Evolutionary conservation across 2,329 filamentous ascomycete genomes (phyloP).

Genomic region (Hansfordia pulvinata): DNA sequence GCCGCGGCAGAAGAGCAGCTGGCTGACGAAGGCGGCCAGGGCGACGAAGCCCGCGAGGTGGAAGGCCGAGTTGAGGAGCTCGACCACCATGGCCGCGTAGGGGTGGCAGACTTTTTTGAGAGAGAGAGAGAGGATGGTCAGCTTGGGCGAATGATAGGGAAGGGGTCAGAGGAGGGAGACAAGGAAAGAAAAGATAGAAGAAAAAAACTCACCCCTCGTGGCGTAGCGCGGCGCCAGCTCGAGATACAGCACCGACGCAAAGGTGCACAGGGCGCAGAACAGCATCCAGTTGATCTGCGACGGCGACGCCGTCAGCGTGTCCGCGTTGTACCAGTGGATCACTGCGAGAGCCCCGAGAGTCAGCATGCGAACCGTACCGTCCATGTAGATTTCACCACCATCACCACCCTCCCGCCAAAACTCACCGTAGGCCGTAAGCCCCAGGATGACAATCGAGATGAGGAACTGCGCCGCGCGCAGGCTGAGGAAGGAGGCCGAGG

Average conservation of each 20-base stretch:
- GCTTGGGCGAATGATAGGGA: neutral
- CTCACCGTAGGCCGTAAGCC: constrained; percentile 36
- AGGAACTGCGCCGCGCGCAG: constrained; percentile 31
- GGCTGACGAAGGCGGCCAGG: constrained; percentile 40
- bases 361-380: neutral
- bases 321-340: constrained; percentile 42
- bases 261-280: constrained; percentile 37
- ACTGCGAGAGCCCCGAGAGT: constrained; percentile 22
- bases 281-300: constrained; percentile 44
- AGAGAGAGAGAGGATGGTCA: constrained; percentile 1
- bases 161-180: too few species aligned
- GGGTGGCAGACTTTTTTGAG: constrained; percentile 27
- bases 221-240: constrained; percentile 32
- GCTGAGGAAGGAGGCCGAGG: constrained; percentile 23
- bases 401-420: too few species aligned
- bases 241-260: constrained; percentile 40
- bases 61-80: constrained; percentile 37
- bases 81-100: constrained; percentile 32
- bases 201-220: constrained; percentile 21
- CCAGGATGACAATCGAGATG: constrained; percentile 30
- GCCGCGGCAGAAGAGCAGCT: constrained; percentile 42
- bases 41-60: constrained; percentile 48
- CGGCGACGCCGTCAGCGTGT: constrained; percentile 40
- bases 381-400: neutral
- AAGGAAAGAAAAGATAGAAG: too few species aligned